These are phyloP conservation scores for Fusarium euwallaceae DNA, from an alignment of 2,329 filamentous ascomycete species.

Conservation along the genomic window DNA sequence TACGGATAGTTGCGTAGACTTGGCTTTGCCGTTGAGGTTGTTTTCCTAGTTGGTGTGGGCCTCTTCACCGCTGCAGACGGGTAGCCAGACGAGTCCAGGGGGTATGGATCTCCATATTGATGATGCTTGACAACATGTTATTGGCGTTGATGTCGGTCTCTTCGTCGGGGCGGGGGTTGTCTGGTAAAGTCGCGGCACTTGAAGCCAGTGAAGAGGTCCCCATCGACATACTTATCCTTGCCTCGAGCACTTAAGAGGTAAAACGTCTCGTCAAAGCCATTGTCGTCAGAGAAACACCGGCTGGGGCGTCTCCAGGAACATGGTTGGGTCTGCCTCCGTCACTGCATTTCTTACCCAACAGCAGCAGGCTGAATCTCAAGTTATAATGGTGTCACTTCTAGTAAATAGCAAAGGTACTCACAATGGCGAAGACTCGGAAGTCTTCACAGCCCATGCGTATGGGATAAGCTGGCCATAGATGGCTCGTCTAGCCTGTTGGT, in stretches of 20 bases:
- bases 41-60: constrained; percentile 8
- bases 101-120: constrained; percentile 5
- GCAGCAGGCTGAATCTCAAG: too few relatives aligned
- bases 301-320: too few relatives aligned
- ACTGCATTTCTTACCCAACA: too few relatives aligned
- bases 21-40: not conserved
- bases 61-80: constrained; percentile 4
- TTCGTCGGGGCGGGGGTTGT: not conserved
- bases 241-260: not conserved
- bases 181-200: not conserved
- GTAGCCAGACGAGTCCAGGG: not conserved
- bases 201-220: not conserved
- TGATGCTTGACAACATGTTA: not conserved
- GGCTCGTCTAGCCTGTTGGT: too few relatives aligned
- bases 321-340: too few relatives aligned
- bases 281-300: too few relatives aligned
- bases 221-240: not conserved
- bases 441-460: too few relatives aligned
- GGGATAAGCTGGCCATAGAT: too few relatives aligned
- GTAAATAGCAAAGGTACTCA: too few relatives aligned
- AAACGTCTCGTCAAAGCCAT: too few relatives aligned
- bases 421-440: too few relatives aligned
- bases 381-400: too few relatives aligned
- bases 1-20: constrained; percentile 12
- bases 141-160: constrained; percentile 5